Evolutionary conservation across 2,329 filamentous ascomycete genomes (phyloP), one percentile per base, ranked within the genome.

Genomic region (Fulvia fulva): DNA sequence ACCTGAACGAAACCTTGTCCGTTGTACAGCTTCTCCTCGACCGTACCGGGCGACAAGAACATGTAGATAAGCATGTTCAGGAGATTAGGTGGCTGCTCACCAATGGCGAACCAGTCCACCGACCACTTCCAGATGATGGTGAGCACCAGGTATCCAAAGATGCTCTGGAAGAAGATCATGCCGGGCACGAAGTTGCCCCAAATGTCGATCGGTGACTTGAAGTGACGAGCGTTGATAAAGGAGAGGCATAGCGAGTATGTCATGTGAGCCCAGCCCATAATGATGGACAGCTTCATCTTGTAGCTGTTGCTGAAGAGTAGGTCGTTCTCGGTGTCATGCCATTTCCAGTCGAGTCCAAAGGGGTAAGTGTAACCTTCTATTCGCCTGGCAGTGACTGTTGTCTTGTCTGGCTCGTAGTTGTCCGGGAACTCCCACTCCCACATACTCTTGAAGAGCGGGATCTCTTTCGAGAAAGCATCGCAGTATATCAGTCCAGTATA

Each of bases 1-100:
- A 90, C 78, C 75, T 99, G 94, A 0, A 99, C 82, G 1, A 73
- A 73, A 14, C 80, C 83, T 74, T 99, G 94, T 44, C 90, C 90
- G 22, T 79, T 73, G 73, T 96, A 99, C 5, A 99, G 81, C 52
- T 82, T 82, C 61, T 90, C 84, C 51, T 89, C 87, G 25, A 88
- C 77, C 0, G 76, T 89, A 53, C 91, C 91, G 3, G 94, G 94
- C 63, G 87, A 86, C 66, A 99, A 78, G 80, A 99, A 99, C 95
- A 99, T 99, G 83, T 97, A 97, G 71, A 99, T 99, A 70, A 99
- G 81, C 93, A 97, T 97, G 83, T 99, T 99, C 62, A 99, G 79
- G 60, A 99, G 81, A 69, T 91, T 91, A 2, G 95, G 94, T 1
- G 95, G 90, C 62, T 84, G 82, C 66, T 82, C 73, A 43, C 81